Evolutionary conservation across 2,329 filamentous ascomycete genomes (phyloP), one percentile per base, ranked within the genome.

Genomic region (Pseudogymnoascus sp.): DNA sequence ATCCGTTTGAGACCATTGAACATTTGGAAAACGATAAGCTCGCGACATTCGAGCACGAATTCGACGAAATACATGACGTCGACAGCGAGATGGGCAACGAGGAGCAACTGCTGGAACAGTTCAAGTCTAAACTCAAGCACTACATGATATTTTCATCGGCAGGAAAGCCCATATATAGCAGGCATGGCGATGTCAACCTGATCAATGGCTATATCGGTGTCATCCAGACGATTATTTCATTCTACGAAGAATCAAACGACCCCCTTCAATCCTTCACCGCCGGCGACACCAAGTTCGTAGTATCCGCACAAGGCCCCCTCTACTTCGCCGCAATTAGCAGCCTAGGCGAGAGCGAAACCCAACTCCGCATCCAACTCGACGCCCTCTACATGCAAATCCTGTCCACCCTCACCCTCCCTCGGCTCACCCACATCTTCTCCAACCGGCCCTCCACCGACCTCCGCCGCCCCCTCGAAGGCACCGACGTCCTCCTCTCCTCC

Each of bases 371-470:
- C 18, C 94, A 99, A 72, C 83, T 99, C 2, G 91, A 97, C 66
- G 92, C 93, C 11, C 77, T 99, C 37, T 99, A 99, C 73, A 97
- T 96, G 90, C 94, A 99, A 74, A 97, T 99, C 59, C 75, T 99
- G 25, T 97, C 94, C 1, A 99, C 95, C 0, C 77, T 99, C 63
- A 99, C 94, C 0, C 80, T 99, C 7, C 93, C 94, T 0, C 89
- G 85, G 12, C 81, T 99, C 66, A 89, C 86, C 58, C 89, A 88
- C 68, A 89, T 97, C 63, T 99, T 99, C 71, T 88, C 86, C 11
- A 85, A 92, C 65, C 86, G 94, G 12, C 93, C 94, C 6, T 97
- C 93, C n/a, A 94, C 91, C 39, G 95, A 99, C 74, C 79, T 99
- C 30, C 86, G 93, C 62, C 86, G 91, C 64, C 93, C 94, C 2